Percentiles rank a stretch among this genome's conserved stretches.
phyloP scores from a whole-genome alignment of 495 filamentous ascomycete species.

The Talaromyces thailandensis region DNA sequence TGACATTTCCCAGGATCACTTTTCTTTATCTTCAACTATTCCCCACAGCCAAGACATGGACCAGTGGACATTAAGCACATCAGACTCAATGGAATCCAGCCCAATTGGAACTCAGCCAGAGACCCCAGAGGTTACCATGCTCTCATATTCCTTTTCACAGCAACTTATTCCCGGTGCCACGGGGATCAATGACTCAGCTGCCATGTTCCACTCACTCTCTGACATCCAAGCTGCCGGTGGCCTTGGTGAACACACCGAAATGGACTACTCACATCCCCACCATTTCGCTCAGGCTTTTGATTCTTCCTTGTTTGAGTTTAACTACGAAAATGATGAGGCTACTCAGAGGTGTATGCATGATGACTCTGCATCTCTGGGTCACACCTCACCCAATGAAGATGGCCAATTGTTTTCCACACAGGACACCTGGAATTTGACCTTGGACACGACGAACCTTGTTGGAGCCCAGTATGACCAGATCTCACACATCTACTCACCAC shows the following conservation, averaged over 20 bases:
- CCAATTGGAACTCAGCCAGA: constrained; percentile 29
- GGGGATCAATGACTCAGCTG: constrained; percentile 27
- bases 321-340: constrained; percentile 37
- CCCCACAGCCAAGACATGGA: constrained; percentile 29
- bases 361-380: constrained; percentile 32
- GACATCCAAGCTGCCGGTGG: constrained; percentile 34
- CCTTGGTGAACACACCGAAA: constrained; percentile 30
- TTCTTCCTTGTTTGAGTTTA: constrained; percentile 31
- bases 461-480: constrained; percentile 32
- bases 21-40: constrained; percentile 33
- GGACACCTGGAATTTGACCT: constrained; percentile 35
- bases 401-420: constrained; percentile 25
- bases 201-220: constrained; percentile 34
- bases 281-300: constrained; percentile 24
- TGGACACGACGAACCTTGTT: constrained; percentile 27
- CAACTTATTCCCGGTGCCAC: constrained; percentile 34
- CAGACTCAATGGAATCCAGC: constrained; percentile 29
- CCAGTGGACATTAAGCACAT: constrained; percentile 31
- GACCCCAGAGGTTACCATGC: constrained; percentile 37
- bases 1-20: constrained; percentile 37
- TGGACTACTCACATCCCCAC: constrained; percentile 27
- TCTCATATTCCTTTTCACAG: constrained; percentile 38
- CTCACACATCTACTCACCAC: constrained; percentile 27
- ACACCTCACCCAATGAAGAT: constrained; percentile 34
- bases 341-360: constrained; percentile 27